phyloP scores from a whole-genome alignment of 805 yeast species.

The Metschnikowia hibisci region DNA sequence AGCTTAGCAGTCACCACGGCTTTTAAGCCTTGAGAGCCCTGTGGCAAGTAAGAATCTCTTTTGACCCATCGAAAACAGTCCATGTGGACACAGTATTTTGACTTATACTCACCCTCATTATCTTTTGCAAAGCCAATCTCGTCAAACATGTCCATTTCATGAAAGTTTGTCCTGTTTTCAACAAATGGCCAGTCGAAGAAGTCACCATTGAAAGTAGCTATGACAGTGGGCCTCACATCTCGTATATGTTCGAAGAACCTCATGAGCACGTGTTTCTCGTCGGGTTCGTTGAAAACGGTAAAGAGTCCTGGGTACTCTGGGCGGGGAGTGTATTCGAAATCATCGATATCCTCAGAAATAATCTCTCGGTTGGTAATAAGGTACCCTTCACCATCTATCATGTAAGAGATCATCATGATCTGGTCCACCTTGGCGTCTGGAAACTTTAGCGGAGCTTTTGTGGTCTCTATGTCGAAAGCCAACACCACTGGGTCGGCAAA shows the following conservation, averaged over 20 bases:
- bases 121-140: constrained; percentile 94
- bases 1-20: constrained; percentile 95
- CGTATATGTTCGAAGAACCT: constrained; percentile 87
- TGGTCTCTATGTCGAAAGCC: constrained; percentile 97
- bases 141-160: constrained; percentile 82
- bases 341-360: constrained; percentile 90
- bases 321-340: constrained; percentile 95
- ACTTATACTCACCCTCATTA: constrained; percentile 86
- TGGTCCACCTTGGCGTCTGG: constrained; percentile 91
- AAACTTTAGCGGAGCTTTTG: constrained; percentile 92
- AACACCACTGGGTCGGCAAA: constrained; percentile 96
- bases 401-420: constrained; percentile 98
- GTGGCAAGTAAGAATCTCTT: constrained; percentile 95
- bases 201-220: constrained; percentile 97
- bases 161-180: constrained; percentile 78
- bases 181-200: constrained; percentile 99
- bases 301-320: constrained; percentile 93
- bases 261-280: constrained; percentile 70
- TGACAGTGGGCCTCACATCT: constrained; percentile 90
- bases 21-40: constrained; percentile 96
- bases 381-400: constrained; percentile 97
- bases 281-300: constrained; percentile 83
- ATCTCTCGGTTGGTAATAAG: constrained; percentile 92
- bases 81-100: constrained; percentile 92
- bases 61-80: constrained; percentile 98